These are phyloP conservation scores for Paraconiothyrium brasiliense DNA, from an alignment of 2,329 filamentous ascomycete genomes.

Conservation along the genomic window DNA sequence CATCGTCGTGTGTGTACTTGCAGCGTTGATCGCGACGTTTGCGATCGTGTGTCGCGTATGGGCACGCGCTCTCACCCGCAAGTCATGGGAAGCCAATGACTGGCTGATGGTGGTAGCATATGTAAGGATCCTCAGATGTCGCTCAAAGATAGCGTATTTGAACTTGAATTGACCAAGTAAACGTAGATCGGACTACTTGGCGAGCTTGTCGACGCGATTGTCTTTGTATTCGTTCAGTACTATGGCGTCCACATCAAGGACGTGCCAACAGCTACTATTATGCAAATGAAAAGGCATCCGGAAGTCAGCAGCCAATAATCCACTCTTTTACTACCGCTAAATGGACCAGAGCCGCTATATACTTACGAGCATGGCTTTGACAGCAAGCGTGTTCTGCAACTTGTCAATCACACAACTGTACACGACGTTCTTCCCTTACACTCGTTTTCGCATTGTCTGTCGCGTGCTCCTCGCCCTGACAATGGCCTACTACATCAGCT, in stretches of 20 bases:
- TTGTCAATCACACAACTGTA: slow-evolving; percentile 12
- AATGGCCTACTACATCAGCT: slow-evolving; percentile 3
- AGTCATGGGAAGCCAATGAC: slow-evolving; percentile 16
- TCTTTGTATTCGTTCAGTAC: slow-evolving; percentile 6
- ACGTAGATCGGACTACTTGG: background rate
- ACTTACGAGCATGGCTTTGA: slow-evolving; percentile 2
- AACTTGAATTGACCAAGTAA: background rate
- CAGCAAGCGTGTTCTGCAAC: slow-evolving; percentile 11
- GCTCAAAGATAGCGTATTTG: no score
- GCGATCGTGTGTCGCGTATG: slow-evolving; percentile 11
- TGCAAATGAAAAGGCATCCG: slow-evolving; percentile 7
- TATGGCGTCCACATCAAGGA: slow-evolving; percentile 8
- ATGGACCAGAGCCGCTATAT: slow-evolving; percentile 7
- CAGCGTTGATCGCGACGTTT: slow-evolving; percentile 7
- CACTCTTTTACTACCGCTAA: background rate
- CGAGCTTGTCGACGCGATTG: background rate
- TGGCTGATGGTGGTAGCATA: slow-evolving; percentile 21
- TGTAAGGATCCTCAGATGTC: slow-evolving; percentile 11
- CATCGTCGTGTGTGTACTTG: slow-evolving; percentile 6
- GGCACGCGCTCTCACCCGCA: slow-evolving; percentile 10
- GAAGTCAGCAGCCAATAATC: background rate
- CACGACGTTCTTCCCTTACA: slow-evolving; percentile 8
- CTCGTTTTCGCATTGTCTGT: slow-evolving; percentile 4
- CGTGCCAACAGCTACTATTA: background rate
- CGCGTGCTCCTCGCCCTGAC: background rate